These are phyloP conservation scores for Biscutella laevigata DNA, from an alignment of 441 rosid genomes.

Conservation along the genomic window DNA sequence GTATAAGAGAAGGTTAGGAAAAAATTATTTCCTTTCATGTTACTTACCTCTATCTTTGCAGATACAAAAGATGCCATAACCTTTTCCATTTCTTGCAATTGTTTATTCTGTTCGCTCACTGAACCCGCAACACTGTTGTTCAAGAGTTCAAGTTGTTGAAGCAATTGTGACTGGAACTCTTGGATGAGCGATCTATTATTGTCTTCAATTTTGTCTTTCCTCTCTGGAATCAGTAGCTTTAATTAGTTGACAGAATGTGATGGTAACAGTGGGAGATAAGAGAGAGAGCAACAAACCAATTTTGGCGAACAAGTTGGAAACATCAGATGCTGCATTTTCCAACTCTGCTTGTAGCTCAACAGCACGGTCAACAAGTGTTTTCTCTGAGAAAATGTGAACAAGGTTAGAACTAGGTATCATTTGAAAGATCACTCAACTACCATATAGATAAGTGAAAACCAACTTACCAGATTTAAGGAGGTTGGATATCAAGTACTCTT, in stretches of 20 bases:
- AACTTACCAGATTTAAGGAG: constrained; percentile 79
- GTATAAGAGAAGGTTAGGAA: not conserved
- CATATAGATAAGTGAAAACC: too few species aligned
- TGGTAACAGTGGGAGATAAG: too few species aligned
- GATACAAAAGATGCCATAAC: constrained; percentile 87
- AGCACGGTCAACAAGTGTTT: constrained; percentile 73
- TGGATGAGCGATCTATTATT: constrained; percentile 66
- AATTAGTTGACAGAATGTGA: too few species aligned
- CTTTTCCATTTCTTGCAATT: constrained; percentile 82
- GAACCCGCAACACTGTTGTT: constrained; percentile 82
- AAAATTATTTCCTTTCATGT: not conserved
- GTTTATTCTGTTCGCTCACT: constrained; percentile 74
- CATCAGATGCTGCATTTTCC: constrained; percentile 82
- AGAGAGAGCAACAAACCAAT: constrained; percentile 36
- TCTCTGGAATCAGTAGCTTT: constrained; percentile 33
- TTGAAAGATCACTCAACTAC: too few species aligned
- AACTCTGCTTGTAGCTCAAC: constrained; percentile 79
- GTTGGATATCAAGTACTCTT: constrained; percentile 74
- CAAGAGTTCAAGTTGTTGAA: constrained; percentile 77
- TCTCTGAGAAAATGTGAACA: constrained; percentile 45
- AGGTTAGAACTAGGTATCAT: too few species aligned
- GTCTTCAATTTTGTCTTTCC: constrained; percentile 91
- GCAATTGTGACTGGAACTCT: constrained; percentile 66
- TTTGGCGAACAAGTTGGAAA: constrained; percentile 79
- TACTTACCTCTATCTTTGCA: constrained; percentile 64